phyloP scores from a whole-genome alignment of 495 filamentous ascomycete genomes.

The Entonaema liquescens region DNA sequence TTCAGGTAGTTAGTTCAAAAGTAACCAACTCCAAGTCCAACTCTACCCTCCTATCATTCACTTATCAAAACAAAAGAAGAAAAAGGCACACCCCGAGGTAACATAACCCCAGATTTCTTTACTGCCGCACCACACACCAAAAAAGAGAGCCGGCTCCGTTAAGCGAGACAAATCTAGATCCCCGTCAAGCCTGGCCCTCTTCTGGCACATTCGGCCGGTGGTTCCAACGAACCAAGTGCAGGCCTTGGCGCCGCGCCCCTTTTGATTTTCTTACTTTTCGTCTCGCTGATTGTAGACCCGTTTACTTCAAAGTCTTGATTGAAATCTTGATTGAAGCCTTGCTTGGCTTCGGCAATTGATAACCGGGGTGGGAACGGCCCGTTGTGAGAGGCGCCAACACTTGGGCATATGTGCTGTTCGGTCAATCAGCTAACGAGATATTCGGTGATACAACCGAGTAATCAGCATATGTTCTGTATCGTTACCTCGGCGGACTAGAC shows the following conservation, averaged over 20 bases:
- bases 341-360: slow-evolving; percentile 39
- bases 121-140: slow-evolving; percentile 22
- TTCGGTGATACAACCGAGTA: neutral
- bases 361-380: slow-evolving; percentile 29
- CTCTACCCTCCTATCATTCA: neutral
- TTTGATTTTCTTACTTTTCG: slow-evolving; percentile 8
- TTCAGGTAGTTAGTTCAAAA: neutral
- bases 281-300: neutral
- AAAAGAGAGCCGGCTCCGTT: neutral
- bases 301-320: slow-evolving; percentile 21
- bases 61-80: neutral
- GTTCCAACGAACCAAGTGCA: slow-evolving; percentile 12
- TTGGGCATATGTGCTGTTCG: slow-evolving; percentile 7
- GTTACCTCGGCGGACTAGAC: neutral
- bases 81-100: slow-evolving; percentile 1
- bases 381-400: slow-evolving; percentile 7
- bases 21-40: slow-evolving; percentile 3
- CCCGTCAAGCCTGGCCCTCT: slow-evolving; percentile 14
- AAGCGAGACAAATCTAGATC: slow-evolving; percentile 36
- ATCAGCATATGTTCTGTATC: neutral
- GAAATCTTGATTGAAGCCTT: slow-evolving; percentile 7
- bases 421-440: slow-evolving; percentile 20
- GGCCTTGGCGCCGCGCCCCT: slow-evolving; percentile 15
- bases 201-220: slow-evolving; percentile 26
- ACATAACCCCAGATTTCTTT: slow-evolving; percentile 32